Percentiles rank a stretch among this genome's conserved stretches.
phyloP scores from a whole-genome alignment of 2,329 filamentous ascomycete genomes.

The Phaeosphaeriaceae sp. region DNA sequence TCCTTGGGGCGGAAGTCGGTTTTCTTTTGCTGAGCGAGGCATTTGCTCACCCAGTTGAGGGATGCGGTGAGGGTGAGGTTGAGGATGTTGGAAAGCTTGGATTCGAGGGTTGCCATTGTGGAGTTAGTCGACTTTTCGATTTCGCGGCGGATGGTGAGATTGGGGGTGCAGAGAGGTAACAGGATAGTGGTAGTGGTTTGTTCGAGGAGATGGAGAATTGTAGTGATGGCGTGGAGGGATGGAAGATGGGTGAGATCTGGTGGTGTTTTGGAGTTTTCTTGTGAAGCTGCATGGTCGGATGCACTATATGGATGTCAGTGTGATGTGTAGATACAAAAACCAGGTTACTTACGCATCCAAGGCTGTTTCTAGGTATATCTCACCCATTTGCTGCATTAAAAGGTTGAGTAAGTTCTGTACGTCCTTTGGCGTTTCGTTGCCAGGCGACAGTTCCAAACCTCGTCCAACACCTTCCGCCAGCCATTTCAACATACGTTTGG shows the following conservation, averaged over 20 bases:
- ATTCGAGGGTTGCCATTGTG: slow-evolving; percentile 79
- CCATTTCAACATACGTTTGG: slow-evolving; percentile 99
- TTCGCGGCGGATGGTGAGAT: slow-evolving; percentile 85
- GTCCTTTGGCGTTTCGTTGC: slow-evolving; percentile 90
- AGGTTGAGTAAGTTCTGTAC: slow-evolving; percentile 84
- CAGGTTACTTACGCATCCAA: slow-evolving; percentile 60
- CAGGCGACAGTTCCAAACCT: slow-evolving; percentile 86
- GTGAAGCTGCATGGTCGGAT: slow-evolving; percentile 73
- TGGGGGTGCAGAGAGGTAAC: slow-evolving; percentile 85
- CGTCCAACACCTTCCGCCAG: slow-evolving; percentile 92
- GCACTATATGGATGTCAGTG: slow-evolving; percentile 35
- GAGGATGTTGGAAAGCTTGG: slow-evolving; percentile 76
- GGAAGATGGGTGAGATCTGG: slow-evolving; percentile 87
- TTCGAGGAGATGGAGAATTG: slow-evolving; percentile 90
- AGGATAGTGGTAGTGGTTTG: slow-evolving; percentile 90
- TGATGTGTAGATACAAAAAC: neutral
- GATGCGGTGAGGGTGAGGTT: slow-evolving; percentile 75
- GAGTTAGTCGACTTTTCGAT: slow-evolving; percentile 83
- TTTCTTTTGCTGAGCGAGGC: slow-evolving; percentile 80
- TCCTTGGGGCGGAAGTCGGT: slow-evolving; percentile 89
- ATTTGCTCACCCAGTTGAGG: slow-evolving; percentile 75
- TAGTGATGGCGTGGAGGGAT: slow-evolving; percentile 79
- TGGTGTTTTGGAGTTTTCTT: slow-evolving; percentile 82
- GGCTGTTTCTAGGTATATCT: slow-evolving; percentile 73
- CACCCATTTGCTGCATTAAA: slow-evolving; percentile 84